phyloP scores from a whole-genome alignment of 2,329 filamentous ascomycete species.

The Lachnellula subtilissima region DNA sequence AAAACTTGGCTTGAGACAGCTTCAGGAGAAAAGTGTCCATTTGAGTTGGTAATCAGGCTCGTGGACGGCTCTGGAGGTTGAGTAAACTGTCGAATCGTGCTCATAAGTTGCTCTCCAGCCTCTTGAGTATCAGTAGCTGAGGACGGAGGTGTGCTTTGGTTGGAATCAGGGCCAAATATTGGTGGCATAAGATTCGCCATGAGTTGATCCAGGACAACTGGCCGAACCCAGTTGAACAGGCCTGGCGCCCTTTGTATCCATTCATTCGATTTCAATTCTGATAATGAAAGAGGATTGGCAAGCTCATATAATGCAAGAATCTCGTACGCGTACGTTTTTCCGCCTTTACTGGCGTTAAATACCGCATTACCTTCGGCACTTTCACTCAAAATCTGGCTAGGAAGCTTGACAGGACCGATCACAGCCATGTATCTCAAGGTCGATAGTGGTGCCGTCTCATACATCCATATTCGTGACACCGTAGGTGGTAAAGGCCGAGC shows the following conservation, averaged over 20 bases:
- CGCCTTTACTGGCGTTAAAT: conserved; percentile 29
- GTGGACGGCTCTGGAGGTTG: conserved; percentile 4
- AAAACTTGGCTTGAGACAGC: not conserved
- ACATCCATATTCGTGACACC: conserved; percentile 60
- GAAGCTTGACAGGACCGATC: conserved; percentile 43
- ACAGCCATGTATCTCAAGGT: conserved; percentile 56
- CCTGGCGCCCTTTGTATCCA: conserved; percentile 49
- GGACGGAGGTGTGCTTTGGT: conserved; percentile 7
- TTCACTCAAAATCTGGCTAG: conserved; percentile 42
- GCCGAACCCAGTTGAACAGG: conserved; percentile 50
- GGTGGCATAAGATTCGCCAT: conserved; percentile 53
- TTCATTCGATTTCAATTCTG: conserved; percentile 49
- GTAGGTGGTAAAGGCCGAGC: conserved; percentile 48
- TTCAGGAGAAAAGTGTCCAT: not conserved
- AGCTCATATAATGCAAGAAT: conserved; percentile 56
- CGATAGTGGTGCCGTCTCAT: conserved; percentile 43
- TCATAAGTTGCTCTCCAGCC: conserved; percentile 25
- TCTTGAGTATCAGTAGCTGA: conserved; percentile 29
- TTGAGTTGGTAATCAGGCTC: not conserved
- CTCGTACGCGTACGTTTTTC: conserved; percentile 41
- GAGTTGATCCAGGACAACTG: conserved; percentile 52
- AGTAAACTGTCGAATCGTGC: conserved; percentile 26
- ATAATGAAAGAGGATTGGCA: conserved; percentile 52
- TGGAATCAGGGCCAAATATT: conserved; percentile 36
- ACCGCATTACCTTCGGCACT: conserved; percentile 47